Conservation (phyloP, 495 filamentous ascomycete species). For the Penicillium atrosanguineum region DNA sequence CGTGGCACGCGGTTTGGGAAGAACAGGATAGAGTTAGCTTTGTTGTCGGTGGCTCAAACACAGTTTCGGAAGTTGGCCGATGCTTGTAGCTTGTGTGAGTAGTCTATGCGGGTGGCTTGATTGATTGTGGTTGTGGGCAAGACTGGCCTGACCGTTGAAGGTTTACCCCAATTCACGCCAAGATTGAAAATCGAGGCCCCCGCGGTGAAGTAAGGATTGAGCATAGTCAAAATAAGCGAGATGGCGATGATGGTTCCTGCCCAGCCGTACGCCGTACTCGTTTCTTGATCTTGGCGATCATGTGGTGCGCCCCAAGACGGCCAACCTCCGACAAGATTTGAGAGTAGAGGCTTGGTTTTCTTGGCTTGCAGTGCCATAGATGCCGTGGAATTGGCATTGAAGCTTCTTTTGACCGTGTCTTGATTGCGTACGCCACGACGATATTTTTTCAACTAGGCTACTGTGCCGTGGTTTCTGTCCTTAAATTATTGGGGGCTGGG, state of each 20-base stretch:
- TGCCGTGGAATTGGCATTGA: slow-evolving; percentile 16
- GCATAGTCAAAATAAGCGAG: not conserved
- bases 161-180: too few relatives aligned
- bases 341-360: not conserved
- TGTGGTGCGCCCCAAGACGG: not conserved
- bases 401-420: slow-evolving; percentile 14
- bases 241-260: not conserved
- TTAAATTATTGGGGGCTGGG: too few relatives aligned
- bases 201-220: not conserved
- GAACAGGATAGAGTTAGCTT: slow-evolving; percentile 3
- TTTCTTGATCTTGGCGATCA: not conserved
- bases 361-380: slow-evolving; percentile 13
- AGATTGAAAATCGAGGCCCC: not conserved
- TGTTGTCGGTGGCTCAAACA: slow-evolving; percentile 7
- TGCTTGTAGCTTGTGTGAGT: not conserved
- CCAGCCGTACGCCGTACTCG: not conserved
- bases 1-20: slow-evolving; percentile 6
- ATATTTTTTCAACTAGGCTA: not conserved
- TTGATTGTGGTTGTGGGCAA: not conserved
- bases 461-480: too few relatives aligned
- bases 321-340: slow-evolving; percentile 7
- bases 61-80: slow-evolving; percentile 18
- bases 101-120: not conserved
- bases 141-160: not conserved
- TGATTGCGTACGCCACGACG: not conserved